phyloP scores from a whole-genome alignment of 306 rosid genomes.

The Urtica urens region DNA sequence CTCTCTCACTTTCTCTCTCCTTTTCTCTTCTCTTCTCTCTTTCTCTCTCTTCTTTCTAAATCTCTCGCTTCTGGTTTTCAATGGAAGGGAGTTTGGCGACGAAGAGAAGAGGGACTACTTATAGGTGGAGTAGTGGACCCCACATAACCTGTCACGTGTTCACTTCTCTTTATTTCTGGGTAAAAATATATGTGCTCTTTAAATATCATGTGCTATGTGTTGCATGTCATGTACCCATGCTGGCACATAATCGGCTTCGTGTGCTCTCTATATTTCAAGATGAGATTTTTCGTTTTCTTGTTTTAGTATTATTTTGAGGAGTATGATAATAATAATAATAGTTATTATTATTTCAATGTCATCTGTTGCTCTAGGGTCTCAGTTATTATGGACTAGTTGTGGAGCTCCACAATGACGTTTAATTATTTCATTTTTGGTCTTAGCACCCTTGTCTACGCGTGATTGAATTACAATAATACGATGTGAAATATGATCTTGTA shows the following conservation, averaged over 20 bases:
- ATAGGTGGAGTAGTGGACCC: constrained; percentile 8
- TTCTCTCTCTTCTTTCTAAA: constrained; percentile 11
- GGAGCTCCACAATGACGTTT: not conserved
- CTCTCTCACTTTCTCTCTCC: constrained; percentile 3
- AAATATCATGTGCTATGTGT: no score
- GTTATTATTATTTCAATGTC: not conserved
- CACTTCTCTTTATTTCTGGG: not conserved
- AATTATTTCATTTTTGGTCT: not conserved
- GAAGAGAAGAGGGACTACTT: constrained; percentile 8
- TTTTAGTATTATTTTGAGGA: not conserved
- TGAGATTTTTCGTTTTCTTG: not conserved
- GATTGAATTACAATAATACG: no score
- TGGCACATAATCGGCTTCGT: not conserved
- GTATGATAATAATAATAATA: not conserved
- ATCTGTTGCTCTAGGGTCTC: no score
- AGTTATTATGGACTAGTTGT: no score
- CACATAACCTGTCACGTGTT: not conserved
- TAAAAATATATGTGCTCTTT: not conserved
- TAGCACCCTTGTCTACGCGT: no score
- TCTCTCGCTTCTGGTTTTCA: constrained; percentile 1
- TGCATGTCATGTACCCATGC: not conserved
- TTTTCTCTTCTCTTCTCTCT: constrained; percentile 10
- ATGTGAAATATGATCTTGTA: no score
- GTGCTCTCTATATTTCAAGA: no score
- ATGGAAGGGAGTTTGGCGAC: not conserved